Conservation (phyloP, 257 asterid genomes). For the Primulina huaijiensis region DNA sequence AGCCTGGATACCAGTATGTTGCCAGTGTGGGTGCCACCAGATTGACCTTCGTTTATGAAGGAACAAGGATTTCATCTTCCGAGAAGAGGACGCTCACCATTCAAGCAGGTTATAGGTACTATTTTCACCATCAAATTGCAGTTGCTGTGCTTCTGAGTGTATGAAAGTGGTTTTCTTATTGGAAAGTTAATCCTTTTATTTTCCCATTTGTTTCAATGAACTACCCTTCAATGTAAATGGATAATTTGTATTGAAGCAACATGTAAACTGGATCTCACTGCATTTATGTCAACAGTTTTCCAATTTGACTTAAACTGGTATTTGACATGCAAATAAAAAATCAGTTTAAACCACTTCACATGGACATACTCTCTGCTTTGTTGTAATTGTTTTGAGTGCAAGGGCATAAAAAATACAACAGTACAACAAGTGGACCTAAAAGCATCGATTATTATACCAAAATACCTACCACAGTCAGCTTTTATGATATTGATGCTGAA, state of each 20-base stretch:
- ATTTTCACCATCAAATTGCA: slow-evolving; percentile 5
- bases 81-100: slow-evolving; percentile 43
- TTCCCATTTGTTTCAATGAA: not conserved
- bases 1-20: slow-evolving; percentile 31
- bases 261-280: not conserved
- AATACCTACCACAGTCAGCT: no score
- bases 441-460: no score
- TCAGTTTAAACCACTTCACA: not conserved
- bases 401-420: not conserved
- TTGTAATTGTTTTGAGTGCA: not conserved
- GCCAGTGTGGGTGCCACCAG: slow-evolving; percentile 37
- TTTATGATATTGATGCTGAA: no score
- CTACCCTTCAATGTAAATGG: not conserved
- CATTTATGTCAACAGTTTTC: not conserved
- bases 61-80: slow-evolving; percentile 36
- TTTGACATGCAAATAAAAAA: not conserved
- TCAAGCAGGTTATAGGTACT: slow-evolving; percentile 62
- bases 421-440: not conserved
- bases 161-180: not conserved
- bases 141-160: slow-evolving; percentile 1
- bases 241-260: not conserved
- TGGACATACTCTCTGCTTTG: not conserved
- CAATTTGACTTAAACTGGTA: not conserved
- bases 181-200: not conserved
- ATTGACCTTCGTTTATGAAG: slow-evolving; percentile 40